phyloP scores from a whole-genome alignment of 176 grass and related monocot genomes.

The Dactylis glomerata region DNA sequence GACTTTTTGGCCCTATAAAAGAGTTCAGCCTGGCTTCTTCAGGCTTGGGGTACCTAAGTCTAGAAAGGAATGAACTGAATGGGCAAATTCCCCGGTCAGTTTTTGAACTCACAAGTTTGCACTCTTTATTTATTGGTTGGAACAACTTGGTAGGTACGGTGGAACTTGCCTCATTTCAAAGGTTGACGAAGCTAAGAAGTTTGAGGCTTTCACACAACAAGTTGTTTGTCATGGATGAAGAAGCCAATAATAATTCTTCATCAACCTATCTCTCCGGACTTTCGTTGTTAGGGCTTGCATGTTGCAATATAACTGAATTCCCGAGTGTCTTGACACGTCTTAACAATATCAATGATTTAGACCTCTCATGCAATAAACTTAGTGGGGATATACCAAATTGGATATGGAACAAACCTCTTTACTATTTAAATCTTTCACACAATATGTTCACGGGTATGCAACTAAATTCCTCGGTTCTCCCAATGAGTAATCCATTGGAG shows the following conservation, averaged over 20 bases:
- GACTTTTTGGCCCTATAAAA: conserved; percentile 1
- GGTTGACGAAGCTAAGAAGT: neutral
- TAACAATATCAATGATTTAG: neutral
- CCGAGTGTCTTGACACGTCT: neutral
- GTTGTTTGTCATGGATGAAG: conserved; percentile 3
- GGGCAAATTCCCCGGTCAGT: conserved; percentile 15
- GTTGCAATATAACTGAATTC: conserved; percentile 22
- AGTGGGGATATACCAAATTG: conserved; percentile 24
- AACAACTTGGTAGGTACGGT: conserved; percentile 30
- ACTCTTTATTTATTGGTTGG: neutral
- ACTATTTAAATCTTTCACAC: neutral
- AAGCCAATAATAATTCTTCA: neutral
- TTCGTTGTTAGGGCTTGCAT: neutral
- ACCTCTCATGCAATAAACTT: conserved; percentile 42
- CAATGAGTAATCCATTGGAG: accelerated
- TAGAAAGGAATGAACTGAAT: neutral
- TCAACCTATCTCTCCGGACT: neutral
- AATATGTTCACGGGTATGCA: conserved; percentile 5
- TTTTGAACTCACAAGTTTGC: neutral
- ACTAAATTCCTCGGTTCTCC: neutral
- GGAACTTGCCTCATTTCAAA: neutral
- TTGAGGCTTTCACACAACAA: conserved; percentile 26
- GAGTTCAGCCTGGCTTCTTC: neutral
- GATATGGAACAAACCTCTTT: neutral
- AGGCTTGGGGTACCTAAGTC: neutral